Conservation (phyloP, 352 stramenopile genomes). For the Globisporangium ultimum region DNA sequence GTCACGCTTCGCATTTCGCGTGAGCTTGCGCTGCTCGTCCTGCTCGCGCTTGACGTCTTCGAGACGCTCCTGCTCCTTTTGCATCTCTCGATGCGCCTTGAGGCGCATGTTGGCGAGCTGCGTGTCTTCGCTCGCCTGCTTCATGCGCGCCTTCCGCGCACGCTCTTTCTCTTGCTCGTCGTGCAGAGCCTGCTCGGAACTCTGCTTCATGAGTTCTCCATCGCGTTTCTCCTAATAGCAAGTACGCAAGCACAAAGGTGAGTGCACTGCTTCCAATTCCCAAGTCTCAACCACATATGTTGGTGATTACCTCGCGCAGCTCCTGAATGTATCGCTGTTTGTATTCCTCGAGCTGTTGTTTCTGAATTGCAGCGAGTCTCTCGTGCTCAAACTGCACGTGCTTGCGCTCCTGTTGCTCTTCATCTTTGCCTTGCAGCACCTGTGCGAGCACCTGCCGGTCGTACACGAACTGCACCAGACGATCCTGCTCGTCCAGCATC, state of each 20-base stretch:
- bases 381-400: constrained; percentile 45
- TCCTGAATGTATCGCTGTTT: constrained; percentile 76
- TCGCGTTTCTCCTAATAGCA: constrained; percentile 56
- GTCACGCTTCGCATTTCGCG: constrained; percentile 59
- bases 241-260: too few relatives aligned
- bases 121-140: constrained; percentile 59
- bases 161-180: constrained; percentile 55
- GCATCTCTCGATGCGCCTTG: constrained; percentile 47
- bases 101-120: constrained; percentile 64
- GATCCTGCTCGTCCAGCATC: constrained; percentile 49
- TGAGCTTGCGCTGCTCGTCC: constrained; percentile 66
- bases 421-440: constrained; percentile 45
- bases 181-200: constrained; percentile 53
- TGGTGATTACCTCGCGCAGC: constrained; percentile 45
- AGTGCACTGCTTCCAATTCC: too few relatives aligned
- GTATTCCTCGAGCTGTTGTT: constrained; percentile 81
- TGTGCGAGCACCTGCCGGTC: constrained; percentile 45
- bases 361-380: constrained; percentile 54
- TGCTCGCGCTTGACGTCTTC: constrained; percentile 74
- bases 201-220: constrained; percentile 56
- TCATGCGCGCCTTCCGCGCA: constrained; percentile 32
- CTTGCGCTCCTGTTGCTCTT: constrained; percentile 43
- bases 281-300: not conserved
- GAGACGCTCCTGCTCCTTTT: constrained; percentile 53
- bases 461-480: constrained; percentile 40